Conservation (phyloP, 176 grass and related monocot genomes). For the Saccharum spontaneum region DNA sequence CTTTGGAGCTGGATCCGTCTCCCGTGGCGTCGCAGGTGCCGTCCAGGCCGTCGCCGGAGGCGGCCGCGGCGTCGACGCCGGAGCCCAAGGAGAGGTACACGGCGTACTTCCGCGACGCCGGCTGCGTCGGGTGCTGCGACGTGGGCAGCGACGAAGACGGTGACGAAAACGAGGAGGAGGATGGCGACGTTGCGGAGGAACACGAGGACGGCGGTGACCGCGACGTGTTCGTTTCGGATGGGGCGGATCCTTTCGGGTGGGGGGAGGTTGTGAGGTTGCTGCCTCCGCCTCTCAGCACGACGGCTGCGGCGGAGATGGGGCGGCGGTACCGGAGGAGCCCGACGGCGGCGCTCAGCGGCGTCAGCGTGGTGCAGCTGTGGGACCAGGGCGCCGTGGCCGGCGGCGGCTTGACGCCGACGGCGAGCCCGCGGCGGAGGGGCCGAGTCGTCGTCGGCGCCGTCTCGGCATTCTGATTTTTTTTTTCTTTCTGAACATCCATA, state of each 20-base stretch:
- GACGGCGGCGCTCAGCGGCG: slow-evolving; percentile 35
- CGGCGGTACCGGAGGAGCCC: slow-evolving; percentile 41
- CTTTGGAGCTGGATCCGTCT: not conserved
- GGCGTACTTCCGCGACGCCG: slow-evolving; percentile 44
- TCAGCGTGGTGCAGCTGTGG: slow-evolving; percentile 66
- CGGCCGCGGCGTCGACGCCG: not conserved
- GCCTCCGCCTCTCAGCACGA: not conserved
- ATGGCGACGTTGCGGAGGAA: not conserved
- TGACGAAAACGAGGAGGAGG: not conserved
- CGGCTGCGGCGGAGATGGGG: not conserved
- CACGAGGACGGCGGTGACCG: slow-evolving; percentile 1
- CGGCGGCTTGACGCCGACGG: too few species aligned
- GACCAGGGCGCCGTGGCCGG: slow-evolving; percentile 30
- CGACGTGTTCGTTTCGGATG: not conserved
- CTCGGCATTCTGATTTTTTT: too few species aligned
- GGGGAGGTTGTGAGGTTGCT: slow-evolving; percentile 1
- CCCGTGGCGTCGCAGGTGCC: accelerated
- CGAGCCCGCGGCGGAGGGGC: too few species aligned
- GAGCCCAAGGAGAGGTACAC: slow-evolving; percentile 63
- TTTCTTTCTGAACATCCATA: too few species aligned
- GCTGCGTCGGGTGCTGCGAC: slow-evolving; percentile 41
- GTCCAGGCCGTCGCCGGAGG: not conserved
- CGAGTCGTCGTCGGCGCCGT: too few species aligned
- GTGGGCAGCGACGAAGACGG: not conserved
- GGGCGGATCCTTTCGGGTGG: slow-evolving; percentile 22